These are phyloP conservation scores for Pleurozium schreberi DNA, from an alignment of 225 moss, liverwort and hornwort species.

Conservation along the genomic window DNA sequence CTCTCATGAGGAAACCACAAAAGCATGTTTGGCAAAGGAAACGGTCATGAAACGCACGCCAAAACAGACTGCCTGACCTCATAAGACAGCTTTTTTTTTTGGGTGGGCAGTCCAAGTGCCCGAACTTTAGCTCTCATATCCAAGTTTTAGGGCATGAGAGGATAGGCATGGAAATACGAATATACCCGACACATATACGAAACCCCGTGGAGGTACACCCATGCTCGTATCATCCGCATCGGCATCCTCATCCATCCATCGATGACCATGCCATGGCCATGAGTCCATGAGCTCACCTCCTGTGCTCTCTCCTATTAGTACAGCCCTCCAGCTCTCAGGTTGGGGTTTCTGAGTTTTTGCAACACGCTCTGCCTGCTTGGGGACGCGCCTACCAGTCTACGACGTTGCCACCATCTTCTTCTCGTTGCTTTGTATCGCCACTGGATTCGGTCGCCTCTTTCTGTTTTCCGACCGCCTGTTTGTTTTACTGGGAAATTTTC, in stretches of 20 bases:
- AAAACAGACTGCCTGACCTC: background rate
- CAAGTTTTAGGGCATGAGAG: background rate
- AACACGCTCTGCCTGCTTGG: background rate
- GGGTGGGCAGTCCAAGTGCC: background rate
- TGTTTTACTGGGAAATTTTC: background rate
- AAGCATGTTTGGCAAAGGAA: background rate
- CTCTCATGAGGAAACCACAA: background rate
- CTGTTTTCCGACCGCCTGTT: background rate
- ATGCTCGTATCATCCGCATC: background rate
- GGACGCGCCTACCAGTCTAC: background rate
- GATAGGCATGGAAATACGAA: conserved; percentile 19
- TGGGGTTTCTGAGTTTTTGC: conserved; percentile 29
- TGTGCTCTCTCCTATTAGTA: background rate
- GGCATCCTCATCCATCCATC: background rate
- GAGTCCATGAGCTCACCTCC: background rate
- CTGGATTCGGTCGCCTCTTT: background rate
- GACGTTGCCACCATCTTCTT: background rate
- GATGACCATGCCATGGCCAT: background rate
- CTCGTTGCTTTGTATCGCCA: background rate
- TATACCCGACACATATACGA: conserved; percentile 28
- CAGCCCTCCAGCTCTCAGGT: background rate
- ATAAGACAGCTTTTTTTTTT: background rate
- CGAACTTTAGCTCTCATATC: background rate
- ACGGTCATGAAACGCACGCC: background rate
- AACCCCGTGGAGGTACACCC: background rate